Evolutionary conservation across 208 protist species (phyloP), one percentile per base, ranked within the genome.

Genomic region (Leishmania aethiopica): DNA sequence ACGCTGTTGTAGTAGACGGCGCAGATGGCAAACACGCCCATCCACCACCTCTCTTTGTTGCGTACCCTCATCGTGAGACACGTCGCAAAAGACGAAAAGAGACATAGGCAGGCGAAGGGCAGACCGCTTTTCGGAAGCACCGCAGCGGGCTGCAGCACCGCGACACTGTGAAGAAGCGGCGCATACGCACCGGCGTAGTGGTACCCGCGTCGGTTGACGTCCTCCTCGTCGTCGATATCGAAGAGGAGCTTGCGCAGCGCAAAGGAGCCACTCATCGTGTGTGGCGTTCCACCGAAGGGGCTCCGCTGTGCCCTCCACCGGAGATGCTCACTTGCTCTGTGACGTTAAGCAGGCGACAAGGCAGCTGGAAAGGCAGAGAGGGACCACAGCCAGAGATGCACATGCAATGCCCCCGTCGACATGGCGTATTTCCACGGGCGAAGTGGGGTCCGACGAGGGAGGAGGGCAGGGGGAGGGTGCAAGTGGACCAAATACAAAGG

Each of bases 21-120:
- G 55, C 89, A 84, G 85, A 97, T 92, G 57, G 93, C 80, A 73
- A 97, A 95, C 37, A 97, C 84, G 13, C 90, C 92, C 62, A 97
- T 81, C 92, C 94, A 97, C 92, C 91, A 97, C 72, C 93, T 94
- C 75, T 96, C 92, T 75, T 89, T 92, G 76, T 95, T 92, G 35
- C 91, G 88, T 71, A 80, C 87, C 76, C 90, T 93, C 94, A 97
- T 97, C 1, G 88, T 89, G 28, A 95, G 85, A 74, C 94, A 97
- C n/a, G 81, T 86, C 7, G 93, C 17, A 35, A 95, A 77, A 75
- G 86, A 91, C 13, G 85, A 79, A 19, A 80, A 81, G 45, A 97
- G 81, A 74, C 92, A 95, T 11, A 86, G 19, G 49, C 74, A 92
- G 1, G 91, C 79, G 13, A 93, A 53, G 0, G 77, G 62, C 60